Evolutionary conservation across 768 basidiomycete species (phyloP), one percentile per base, ranked within the genome.

Genomic region (Xerocomellus dryophilus): DNA sequence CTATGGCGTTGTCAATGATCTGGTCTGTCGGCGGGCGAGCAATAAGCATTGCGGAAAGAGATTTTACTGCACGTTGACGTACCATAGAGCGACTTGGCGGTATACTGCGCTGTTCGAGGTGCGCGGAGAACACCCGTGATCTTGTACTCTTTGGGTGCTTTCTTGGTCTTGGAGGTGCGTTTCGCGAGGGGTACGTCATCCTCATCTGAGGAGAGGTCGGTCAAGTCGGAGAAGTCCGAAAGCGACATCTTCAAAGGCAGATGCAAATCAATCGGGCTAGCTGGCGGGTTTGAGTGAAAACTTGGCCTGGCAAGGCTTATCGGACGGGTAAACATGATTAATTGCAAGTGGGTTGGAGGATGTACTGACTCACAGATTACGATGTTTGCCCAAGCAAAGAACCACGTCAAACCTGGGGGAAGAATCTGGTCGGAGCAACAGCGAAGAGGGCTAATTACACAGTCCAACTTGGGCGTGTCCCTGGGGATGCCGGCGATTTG

Each of bases 1-100:
- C 76, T 40, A 86, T 78, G 10, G 64, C 58, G 6, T 70, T 74
- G 5, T 78, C 67, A 4, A 73, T 60, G 29, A 85, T 75, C 58
- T 78, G 75, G 47, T 78, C 84, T 85, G 53, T 21, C 14, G 10
- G 36, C 3, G 17, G 23, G 38, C 1, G 35, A 41, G 20, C 10
- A 34, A 29, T 44, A 39, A 47, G 47, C 48, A 27, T 43, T 18
- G 36, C 18, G 18, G 47, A 48, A 32, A 14, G 11, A 35, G 21
- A 41, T 6, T 43, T 2, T 38, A 31, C 2, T 29, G n/a, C 15
- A 40, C 25, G 8, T 32, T 21, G 17, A 53, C 70, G 47, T 56
- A 79, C 82, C 74, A 54, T 76, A 77, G 2, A 81, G 63, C n/a
- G 68, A 67, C 54, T 73, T 73, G 20, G 74, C 68, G n/a, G 76